Conservation (phyloP, 2,329 filamentous ascomycete species). For the Aspergillus neotritici region DNA sequence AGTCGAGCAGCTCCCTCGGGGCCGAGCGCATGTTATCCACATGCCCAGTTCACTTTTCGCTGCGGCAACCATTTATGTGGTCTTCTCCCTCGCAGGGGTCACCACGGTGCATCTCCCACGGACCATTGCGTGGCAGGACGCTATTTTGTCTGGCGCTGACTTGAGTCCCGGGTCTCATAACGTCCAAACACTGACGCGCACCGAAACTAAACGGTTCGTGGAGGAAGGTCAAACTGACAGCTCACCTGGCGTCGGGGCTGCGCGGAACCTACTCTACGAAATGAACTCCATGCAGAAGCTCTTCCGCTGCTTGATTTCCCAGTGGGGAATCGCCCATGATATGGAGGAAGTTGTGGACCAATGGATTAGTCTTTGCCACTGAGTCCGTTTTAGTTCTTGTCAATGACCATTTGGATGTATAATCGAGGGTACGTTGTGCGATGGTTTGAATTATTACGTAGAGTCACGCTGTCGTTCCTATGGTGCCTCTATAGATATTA, state of each 20-base stretch:
- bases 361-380: constrained; percentile 43
- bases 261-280: constrained; percentile 43
- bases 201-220: constrained; percentile 37
- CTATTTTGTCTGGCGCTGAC: constrained; percentile 28
- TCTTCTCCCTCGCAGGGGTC: constrained; percentile 36
- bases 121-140: constrained; percentile 40
- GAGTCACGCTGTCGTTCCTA: too few species aligned
- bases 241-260: constrained; percentile 18
- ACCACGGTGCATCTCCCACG: constrained; percentile 36
- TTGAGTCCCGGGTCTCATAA: constrained; percentile 24
- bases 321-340: constrained; percentile 44
- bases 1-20: constrained; percentile 41
- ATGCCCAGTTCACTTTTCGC: constrained; percentile 44
- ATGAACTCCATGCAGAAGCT: constrained; percentile 45
- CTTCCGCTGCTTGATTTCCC: constrained; percentile 40
- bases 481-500: too few species aligned
- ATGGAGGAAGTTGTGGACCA: constrained; percentile 42
- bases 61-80: constrained; percentile 40
- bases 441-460: too few species aligned
- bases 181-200: constrained; percentile 19
- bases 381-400: neutral
- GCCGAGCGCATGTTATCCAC: constrained; percentile 42
- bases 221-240: constrained; percentile 23
- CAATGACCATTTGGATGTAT: neutral
- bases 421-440: too few species aligned